Percentiles rank a stretch among this genome's conserved stretches.
Evolutionary conservation across 257 asterid species (phyloP).

Genomic region (Plantago major): DNA sequence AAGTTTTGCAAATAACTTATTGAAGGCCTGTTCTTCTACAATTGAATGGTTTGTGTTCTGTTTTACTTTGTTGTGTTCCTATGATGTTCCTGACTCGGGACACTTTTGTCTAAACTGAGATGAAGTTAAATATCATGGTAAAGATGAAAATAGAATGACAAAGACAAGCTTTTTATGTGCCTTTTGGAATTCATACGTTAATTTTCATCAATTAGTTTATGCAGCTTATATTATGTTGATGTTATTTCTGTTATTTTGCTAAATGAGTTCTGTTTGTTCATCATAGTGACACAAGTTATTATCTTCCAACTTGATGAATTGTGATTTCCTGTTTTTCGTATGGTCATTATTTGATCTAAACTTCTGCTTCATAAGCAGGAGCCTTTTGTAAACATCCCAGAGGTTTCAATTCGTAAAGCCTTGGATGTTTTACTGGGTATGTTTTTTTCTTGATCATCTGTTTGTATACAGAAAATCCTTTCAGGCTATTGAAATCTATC

Average conservation of each 20-base stretch:
- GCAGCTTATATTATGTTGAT: neutral
- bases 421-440: constrained; percentile 58
- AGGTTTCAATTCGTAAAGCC: constrained; percentile 49
- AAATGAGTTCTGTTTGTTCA: neutral
- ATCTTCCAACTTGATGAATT: neutral
- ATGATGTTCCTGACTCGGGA: too few species aligned
- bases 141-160: neutral
- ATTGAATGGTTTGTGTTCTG: too few species aligned
- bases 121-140: too few species aligned
- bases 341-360: neutral
- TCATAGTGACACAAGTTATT: neutral
- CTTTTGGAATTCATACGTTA: too few species aligned
- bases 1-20: too few species aligned
- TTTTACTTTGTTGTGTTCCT: too few species aligned
- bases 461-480: neutral
- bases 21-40: too few species aligned
- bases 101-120: too few species aligned
- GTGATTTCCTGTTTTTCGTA: neutral
- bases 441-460: constrained; percentile 2
- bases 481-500: neutral
- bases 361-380: constrained; percentile 49
- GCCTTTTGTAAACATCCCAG: constrained; percentile 63
- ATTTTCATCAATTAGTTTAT: neutral
- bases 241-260: neutral
- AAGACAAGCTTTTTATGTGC: neutral